Evolutionary conservation across 1,284 basidiomycete genomes (phyloP).

Genomic region (Pseudozyma thailandica): DNA sequence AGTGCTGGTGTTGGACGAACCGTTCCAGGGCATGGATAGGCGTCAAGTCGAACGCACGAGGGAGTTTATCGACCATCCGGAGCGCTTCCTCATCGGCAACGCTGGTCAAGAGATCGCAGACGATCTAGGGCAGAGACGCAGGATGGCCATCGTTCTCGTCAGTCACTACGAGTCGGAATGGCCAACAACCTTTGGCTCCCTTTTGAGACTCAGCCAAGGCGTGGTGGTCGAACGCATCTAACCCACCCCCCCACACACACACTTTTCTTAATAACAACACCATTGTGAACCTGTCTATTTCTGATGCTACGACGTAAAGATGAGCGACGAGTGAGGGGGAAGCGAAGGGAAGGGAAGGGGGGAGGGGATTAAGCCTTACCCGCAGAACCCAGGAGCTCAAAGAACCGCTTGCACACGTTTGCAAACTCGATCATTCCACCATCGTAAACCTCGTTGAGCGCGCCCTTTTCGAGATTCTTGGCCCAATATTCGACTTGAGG

Average conservation of each 20-base stretch:
- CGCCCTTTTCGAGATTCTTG: slow-evolving; percentile 17
- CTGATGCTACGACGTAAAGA: no score
- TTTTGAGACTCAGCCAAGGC: slow-evolving; percentile 55
- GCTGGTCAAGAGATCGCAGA: slow-evolving; percentile 2
- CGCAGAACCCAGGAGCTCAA: slow-evolving; percentile 29
- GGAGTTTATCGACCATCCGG: slow-evolving; percentile 46
- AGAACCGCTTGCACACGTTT: slow-evolving; percentile 29
- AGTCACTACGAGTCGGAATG: slow-evolving; percentile 66
- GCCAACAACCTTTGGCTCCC: slow-evolving; percentile 49
- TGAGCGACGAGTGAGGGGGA: no score
- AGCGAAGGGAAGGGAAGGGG: no score
- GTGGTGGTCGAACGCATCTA: slow-evolving; percentile 45
- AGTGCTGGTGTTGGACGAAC: slow-evolving; percentile 64
- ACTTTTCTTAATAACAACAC: background rate
- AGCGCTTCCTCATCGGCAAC: slow-evolving; percentile 17
- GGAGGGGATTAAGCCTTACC: slow-evolving; percentile 22
- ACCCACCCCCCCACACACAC: background rate
- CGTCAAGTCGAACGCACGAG: slow-evolving; percentile 49
- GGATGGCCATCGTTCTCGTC: slow-evolving; percentile 56
- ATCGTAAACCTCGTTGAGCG: slow-evolving; percentile 46
- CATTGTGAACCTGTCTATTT: no score
- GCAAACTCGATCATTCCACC: slow-evolving; percentile 34
- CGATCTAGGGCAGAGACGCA: slow-evolving; percentile 26
- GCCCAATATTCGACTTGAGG: slow-evolving; percentile 44
- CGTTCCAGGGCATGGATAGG: slow-evolving; percentile 65